phyloP scores from a whole-genome alignment of 2,329 filamentous ascomycete genomes.

The Fusarium staphyleae region DNA sequence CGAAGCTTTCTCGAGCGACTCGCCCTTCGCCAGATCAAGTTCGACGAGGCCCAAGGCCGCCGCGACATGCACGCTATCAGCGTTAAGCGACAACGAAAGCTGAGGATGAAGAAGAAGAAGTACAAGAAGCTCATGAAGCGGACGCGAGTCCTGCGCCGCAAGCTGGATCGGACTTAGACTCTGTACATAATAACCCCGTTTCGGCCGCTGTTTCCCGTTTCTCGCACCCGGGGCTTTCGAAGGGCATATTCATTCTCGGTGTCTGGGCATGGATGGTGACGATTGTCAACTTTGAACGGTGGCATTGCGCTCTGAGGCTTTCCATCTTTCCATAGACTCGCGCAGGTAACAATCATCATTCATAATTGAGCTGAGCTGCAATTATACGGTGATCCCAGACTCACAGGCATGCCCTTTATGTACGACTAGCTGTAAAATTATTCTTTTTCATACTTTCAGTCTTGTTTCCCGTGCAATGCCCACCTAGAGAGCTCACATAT shows the following conservation, averaged over 20 bases:
- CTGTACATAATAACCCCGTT: conserved; percentile 39
- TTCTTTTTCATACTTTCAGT: conserved; percentile 8
- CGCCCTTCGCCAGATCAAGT: conserved; percentile 67
- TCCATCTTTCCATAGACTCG: conserved; percentile 46
- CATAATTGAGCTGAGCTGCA: conserved; percentile 35
- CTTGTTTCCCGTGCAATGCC: background rate
- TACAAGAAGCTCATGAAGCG: conserved; percentile 99
- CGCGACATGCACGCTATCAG: conserved; percentile 80
- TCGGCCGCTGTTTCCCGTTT: conserved; percentile 34
- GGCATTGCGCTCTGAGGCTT: conserved; percentile 43
- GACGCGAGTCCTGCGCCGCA: conserved; percentile 87
- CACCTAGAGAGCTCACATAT: too few relatives aligned
- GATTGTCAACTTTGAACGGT: conserved; percentile 37
- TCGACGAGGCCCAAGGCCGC: conserved; percentile 60
- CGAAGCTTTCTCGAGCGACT: conserved; percentile 74
- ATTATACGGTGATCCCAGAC: conserved; percentile 25
- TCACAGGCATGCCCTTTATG: conserved; percentile 27
- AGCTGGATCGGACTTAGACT: conserved; percentile 71
- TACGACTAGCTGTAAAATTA: conserved; percentile 41
- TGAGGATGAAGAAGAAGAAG: conserved; percentile 99
- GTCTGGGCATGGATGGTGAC: conserved; percentile 44
- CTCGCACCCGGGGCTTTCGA: conserved; percentile 35
- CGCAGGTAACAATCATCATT: conserved; percentile 45
- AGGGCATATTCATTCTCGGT: conserved; percentile 37
- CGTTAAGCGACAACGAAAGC: conserved; percentile 87